phyloP scores from a whole-genome alignment of 2,329 filamentous ascomycete genomes.

The Hymenoscyphus salicellus region DNA sequence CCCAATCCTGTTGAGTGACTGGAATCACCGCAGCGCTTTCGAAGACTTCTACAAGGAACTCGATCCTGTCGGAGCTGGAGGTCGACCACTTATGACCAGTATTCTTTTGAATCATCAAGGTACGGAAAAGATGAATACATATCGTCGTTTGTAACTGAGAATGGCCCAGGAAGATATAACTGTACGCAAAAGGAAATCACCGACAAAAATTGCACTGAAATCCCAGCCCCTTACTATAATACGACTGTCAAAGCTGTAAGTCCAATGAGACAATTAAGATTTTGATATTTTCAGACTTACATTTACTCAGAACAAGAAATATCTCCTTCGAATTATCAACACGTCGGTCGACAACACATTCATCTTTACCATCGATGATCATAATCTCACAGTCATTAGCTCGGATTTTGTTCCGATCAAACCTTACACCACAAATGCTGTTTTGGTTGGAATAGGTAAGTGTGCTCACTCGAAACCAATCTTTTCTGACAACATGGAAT shows the following conservation, averaged over 20 bases:
- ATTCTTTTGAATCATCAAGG: conserved; percentile 10
- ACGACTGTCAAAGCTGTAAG: neutral
- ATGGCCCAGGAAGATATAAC: neutral
- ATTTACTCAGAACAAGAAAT: conserved; percentile 36
- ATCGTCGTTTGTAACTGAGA: neutral
- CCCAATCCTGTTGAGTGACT: conserved; percentile 16
- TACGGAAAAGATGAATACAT: neutral
- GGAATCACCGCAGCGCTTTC: conserved; percentile 13
- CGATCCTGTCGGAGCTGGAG: neutral
- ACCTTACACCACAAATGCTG: conserved; percentile 47
- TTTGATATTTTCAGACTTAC: neutral
- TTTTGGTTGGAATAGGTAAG: conserved; percentile 39
- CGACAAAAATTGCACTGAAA: neutral
- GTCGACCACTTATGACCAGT: conserved; percentile 23
- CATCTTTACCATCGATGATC: conserved; percentile 50
- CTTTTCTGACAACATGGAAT: conserved; percentile 41
- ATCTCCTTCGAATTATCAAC: conserved; percentile 48
- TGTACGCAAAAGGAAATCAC: neutral
- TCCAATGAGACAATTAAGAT: neutral
- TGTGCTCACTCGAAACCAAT: conserved; percentile 32
- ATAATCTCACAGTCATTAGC: conserved; percentile 55
- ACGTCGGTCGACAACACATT: conserved; percentile 43
- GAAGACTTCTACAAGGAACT: conserved; percentile 6
- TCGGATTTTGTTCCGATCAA: conserved; percentile 56
- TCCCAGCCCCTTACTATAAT: neutral